Evolutionary conservation across 441 rosid genomes (phyloP), one percentile per base, ranked within the genome.

Genomic region (Populus tomentosa): DNA sequence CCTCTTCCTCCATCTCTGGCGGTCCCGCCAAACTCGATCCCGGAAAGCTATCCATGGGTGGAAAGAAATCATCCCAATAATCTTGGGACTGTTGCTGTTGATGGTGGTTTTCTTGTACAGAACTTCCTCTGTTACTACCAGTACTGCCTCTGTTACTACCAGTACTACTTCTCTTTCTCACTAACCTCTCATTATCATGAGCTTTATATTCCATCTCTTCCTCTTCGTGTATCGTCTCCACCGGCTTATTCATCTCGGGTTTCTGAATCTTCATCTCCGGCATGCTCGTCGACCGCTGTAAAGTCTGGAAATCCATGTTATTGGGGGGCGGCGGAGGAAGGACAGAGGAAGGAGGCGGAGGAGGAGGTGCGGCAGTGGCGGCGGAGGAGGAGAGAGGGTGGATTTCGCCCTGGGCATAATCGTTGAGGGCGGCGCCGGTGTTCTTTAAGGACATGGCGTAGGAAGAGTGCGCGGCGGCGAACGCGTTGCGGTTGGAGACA

Each of bases 351-450:
- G 79, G 76, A 14, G 79, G 70, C 2, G 80, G 50, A 2, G 80
- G 16, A n/a, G 73, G 30, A 18, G 53, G 3, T 21, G 92, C 0
- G 88, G 91, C 5, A 79, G 91, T 2, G 42, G 70, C 18, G n/a
- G 86, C 56, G 23, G 74, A 0, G 80, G 70, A 42, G 46, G 35
- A 3, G 75, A 40, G 61, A 67, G 66, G 62, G 71, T 77, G 23
- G 14, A 88, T 82, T 81, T 94, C 98, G 23, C 90, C 91, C 28
- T 88, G 91, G 23, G 93, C 85, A 79, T 86, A 93, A 68, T 91
- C 98, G 77, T 90, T 88, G 78, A 95, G 92, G 72, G 98, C 98
- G 40, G 97, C 97, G 75, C 98, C 98, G 75, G 97, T 88, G 89
- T 91, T 89, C 79, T 90, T 91, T 18, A 95, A 88, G 73, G 94